Percentiles rank a stretch among this genome's conserved stretches.
These are phyloP conservation scores for Polymyxa betae DNA, from an alignment of 208 protist genomes.

Conservation along the genomic window DNA sequence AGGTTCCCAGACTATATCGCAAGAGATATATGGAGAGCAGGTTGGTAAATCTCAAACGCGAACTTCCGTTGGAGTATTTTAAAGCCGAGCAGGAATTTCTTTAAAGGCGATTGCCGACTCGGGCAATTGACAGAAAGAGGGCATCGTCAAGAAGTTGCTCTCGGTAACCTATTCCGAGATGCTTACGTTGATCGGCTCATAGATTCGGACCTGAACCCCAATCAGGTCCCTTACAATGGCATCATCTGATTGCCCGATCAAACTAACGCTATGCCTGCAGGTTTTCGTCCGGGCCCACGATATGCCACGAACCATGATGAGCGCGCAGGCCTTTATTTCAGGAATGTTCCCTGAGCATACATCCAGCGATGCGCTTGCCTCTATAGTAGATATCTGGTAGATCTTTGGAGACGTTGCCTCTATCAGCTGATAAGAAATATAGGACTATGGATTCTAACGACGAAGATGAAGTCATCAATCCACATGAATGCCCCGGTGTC, in stretches of 20 bases:
- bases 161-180: neutral
- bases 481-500: neutral
- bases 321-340: neutral
- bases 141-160: neutral
- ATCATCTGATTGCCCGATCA: neutral
- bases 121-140: neutral
- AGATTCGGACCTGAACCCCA: neutral
- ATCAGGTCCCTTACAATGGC: neutral
- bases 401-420: neutral
- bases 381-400: neutral
- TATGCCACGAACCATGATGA: neutral
- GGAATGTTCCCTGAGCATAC: neutral
- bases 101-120: neutral
- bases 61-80: too few relatives aligned
- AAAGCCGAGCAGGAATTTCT: neutral
- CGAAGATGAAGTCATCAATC: neutral
- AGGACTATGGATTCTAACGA: constrained; percentile 11
- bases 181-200: neutral
- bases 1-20: too few relatives aligned
- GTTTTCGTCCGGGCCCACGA: neutral
- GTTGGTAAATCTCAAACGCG: too few relatives aligned
- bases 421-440: neutral
- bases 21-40: too few relatives aligned
- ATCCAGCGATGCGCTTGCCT: neutral
- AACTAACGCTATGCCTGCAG: neutral